Evolutionary conservation across 768 basidiomycete genomes (phyloP), one percentile per base, ranked within the genome.

Genomic region (Lactarius sp.): DNA sequence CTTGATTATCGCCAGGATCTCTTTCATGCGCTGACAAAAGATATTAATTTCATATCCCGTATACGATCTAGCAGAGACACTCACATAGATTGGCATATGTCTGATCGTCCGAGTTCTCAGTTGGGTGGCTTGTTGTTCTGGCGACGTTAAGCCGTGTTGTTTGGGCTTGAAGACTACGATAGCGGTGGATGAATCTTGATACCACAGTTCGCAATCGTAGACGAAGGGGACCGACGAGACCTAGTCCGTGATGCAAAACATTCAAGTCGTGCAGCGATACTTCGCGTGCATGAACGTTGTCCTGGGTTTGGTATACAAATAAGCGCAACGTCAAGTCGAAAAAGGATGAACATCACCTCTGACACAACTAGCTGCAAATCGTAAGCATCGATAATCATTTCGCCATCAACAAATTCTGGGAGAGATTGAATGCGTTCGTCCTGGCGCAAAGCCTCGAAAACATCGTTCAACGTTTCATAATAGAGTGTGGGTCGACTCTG

Each of bases 401-500:
- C 90, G 58, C 80, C 82, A 51, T 85, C 82, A 22, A 76, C 69
- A 52, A 84, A 71, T 37, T 81, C 78, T 36, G 79, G 75, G 7
- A 83, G 67, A 16, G 75, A 73, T 52, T 77, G 74, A 36, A 89
- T 70, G 59, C 76, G 71, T 53, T 83, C 80, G 60, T 90, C 87
- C 69, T 82, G 79, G 36, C 88, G 86, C 49, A 92, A 75, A 60
- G 85, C 86, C 60, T 86, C 86, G 69, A 92, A 91, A 20, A 91
- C 82, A 61, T 74, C 78, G 49, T 80, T 82, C 52, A 92, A 71
- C 34, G 89, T 85, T 71, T 91, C 89, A 68, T 91, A 92, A 72
- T 89, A 92, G 7, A 92, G 76, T 4, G 84, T 87, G 3, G 89
- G 88, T 18, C 76, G 79, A 61, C 83, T 76, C 52, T 83, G 80